These are phyloP conservation scores for Neospora caninum DNA, from an alignment of 169 alveolate species.

Conservation along the genomic window DNA sequence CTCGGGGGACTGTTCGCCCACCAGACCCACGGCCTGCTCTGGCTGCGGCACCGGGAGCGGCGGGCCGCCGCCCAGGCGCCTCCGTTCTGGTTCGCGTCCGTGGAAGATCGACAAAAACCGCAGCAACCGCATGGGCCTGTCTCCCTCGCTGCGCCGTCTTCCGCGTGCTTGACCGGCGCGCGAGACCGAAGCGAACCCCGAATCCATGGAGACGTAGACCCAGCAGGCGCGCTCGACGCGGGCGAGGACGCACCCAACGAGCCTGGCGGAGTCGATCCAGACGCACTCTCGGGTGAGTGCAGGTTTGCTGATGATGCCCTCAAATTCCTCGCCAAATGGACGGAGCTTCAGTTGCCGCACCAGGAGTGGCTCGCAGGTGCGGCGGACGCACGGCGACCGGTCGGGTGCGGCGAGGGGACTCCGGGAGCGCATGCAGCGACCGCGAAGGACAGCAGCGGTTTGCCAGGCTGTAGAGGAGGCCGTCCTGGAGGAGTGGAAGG, in stretches of 20 bases:
- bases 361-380: background rate
- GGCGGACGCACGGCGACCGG: background rate
- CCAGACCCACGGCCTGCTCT: conserved; percentile 56
- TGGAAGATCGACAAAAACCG: too few relatives aligned
- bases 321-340: conserved; percentile 31
- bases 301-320: conserved; percentile 46
- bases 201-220: background rate
- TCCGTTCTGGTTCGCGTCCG: background rate
- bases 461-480: too few relatives aligned
- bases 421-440: too few relatives aligned
- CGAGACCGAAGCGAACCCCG: background rate
- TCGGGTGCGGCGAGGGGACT: background rate
- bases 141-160: too few relatives aligned
- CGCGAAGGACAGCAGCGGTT: too few relatives aligned
- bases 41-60: conserved; percentile 65
- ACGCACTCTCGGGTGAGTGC: conserved; percentile 7
- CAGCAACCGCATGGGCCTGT: too few relatives aligned
- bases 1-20: conserved; percentile 51
- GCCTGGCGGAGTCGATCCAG: background rate
- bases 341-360: conserved; percentile 44
- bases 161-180: too few relatives aligned
- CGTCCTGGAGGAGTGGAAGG: too few relatives aligned
- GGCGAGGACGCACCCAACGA: conserved; percentile 10
- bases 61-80: background rate
- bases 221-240: background rate